Evolutionary conservation across 208 protist species (phyloP).

Genomic region (Phytomonas francai): DNA sequence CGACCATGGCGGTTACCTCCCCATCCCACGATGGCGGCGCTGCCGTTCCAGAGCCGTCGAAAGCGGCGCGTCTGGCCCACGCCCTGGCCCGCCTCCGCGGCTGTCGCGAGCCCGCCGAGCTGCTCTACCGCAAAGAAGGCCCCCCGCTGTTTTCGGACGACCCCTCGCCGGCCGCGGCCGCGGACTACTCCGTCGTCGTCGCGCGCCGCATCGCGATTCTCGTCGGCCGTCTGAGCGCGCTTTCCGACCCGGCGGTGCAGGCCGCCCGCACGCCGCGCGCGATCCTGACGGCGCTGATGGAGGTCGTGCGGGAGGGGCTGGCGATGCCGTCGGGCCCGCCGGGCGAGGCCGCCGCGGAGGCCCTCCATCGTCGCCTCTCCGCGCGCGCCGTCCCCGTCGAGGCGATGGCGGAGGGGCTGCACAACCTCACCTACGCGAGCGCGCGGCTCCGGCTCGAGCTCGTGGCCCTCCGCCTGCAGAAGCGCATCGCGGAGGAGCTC

Average conservation of each 20-base stretch:
- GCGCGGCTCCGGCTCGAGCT: conserved; percentile 61
- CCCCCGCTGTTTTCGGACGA: neutral
- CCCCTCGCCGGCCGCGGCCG: neutral
- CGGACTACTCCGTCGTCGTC: conserved; percentile 20
- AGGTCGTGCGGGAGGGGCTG: conserved; percentile 34
- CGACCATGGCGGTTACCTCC: too few relatives aligned
- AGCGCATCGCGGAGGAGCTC: conserved; percentile 29
- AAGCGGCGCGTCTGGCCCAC: neutral
- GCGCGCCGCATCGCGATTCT: conserved; percentile 41
- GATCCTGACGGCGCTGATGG: conserved; percentile 38
- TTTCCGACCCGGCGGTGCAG: conserved; percentile 20
- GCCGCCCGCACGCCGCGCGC: conserved; percentile 31
- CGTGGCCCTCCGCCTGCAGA: conserved; percentile 29
- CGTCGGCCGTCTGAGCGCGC: conserved; percentile 36
- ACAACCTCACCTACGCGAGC: conserved; percentile 45
- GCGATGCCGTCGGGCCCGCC: conserved; percentile 19
- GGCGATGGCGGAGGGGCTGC: conserved; percentile 37
- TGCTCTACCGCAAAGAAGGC: conserved; percentile 16
- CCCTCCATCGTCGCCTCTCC: conserved; percentile 20
- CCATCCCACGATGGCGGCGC: too few relatives aligned
- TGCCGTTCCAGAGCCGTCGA: too few relatives aligned
- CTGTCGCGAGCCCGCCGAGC: conserved; percentile 15
- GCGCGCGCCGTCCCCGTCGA: conserved; percentile 35
- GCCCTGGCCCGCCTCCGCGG: conserved; percentile 10
- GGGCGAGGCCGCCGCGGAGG: conserved; percentile 3